Percentiles rank a stretch among this genome's conserved stretches.
These are phyloP conservation scores for Zoysia matrella DNA, from an alignment of 202 grass and related monocot species.

Conservation along the genomic window DNA sequence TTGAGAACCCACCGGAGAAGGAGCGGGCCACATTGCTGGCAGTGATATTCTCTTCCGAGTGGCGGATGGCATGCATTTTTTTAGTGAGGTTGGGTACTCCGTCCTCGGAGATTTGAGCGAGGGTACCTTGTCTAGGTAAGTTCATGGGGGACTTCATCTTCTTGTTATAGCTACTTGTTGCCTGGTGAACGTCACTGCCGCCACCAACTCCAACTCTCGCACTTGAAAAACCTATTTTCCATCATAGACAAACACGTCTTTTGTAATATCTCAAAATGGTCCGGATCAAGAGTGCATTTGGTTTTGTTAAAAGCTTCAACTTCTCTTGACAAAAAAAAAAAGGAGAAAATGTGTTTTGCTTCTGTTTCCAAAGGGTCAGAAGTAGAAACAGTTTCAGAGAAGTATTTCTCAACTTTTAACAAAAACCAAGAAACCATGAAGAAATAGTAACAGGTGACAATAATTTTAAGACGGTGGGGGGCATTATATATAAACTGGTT, in stretches of 20 bases:
- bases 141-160: constrained; percentile 62
- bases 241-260: background rate
- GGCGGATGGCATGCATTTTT: constrained; percentile 33
- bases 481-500: too few relatives aligned
- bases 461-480: too few relatives aligned
- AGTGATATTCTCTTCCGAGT: constrained; percentile 30
- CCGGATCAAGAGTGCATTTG: background rate
- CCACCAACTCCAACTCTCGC: constrained; percentile 6
- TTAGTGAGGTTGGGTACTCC: constrained; percentile 47
- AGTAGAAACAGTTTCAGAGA: too few relatives aligned
- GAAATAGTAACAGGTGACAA: too few relatives aligned
- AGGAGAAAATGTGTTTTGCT: too few relatives aligned
- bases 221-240: constrained; percentile 37
- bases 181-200: constrained; percentile 17
- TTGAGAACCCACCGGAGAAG: constrained; percentile 56
- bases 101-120: constrained; percentile 63
- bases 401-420: too few relatives aligned
- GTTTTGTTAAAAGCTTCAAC: background rate
- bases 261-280: background rate
- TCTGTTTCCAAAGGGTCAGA: too few relatives aligned
- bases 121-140: constrained; percentile 46
- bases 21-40: constrained; percentile 28
- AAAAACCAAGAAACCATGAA: too few relatives aligned
- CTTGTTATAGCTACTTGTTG: constrained; percentile 35
- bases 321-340: background rate